Evolutionary conservation across 257 asterid genomes (phyloP), one percentile per base, ranked within the genome.

Genomic region (Rauvolfia tetraphylla): DNA sequence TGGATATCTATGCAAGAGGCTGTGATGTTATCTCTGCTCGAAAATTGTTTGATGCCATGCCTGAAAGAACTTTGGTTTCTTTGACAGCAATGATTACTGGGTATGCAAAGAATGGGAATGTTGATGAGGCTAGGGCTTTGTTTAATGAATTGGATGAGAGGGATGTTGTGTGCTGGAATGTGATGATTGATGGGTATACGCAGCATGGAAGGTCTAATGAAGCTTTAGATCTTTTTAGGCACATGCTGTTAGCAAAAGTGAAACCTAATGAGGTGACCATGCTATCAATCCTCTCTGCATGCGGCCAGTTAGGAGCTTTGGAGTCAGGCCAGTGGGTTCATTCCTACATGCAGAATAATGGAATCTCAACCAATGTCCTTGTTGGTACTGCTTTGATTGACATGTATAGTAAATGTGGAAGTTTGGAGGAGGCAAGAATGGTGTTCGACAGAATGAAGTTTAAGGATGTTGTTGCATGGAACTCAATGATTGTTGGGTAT

Each of bases 401-500:
- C 49, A 75, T 75, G 79, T 75, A 75, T 46, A 65, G 79, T 51
- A 75, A 75, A 66, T 75, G 79, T 23, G 79, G 73, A 44, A 66
- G 79, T 49, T 49, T 75, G 53, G 79, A 75, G 48, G 73, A 75
- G 34, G 79, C 79, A 13, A 67, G 73, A 23, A 25, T 49, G 73
- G 79, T 75, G 25, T 75, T 75, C 44, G 79, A 75, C 12, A 46
- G 61, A 36, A 75, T 75, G 56, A 75, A 23, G 72, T 4, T 62
- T 11, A 75, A 75, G 36, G 79, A 75, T 8, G 79, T 65, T 18
- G 72, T 75, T 44, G 51, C 73, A 44, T 65, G 79, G 79, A 75
- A 75, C 29, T 51, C 79, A 34, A 75, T 75, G 79, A 75, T 75
- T 75, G 79, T 66, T 3, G 79, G 79, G 49, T 75, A 75, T 49